Evolutionary conservation across 2,329 filamentous ascomycete species (phyloP).

Genomic region (Monosporascus sp.): DNA sequence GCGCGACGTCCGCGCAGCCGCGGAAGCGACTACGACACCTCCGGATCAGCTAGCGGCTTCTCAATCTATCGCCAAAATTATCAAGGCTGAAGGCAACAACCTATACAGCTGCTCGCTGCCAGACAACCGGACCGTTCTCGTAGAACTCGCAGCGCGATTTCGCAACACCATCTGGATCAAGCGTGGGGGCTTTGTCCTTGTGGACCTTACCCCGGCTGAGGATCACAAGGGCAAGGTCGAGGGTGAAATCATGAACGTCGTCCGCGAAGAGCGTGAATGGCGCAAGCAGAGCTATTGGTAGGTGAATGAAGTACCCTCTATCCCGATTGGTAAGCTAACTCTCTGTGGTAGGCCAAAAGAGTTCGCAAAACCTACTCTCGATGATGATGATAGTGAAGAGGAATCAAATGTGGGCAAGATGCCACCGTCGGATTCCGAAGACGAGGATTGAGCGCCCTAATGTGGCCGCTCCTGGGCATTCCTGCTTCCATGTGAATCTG

Average conservation of each 20-base stretch:
- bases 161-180: slow-evolving; percentile 93
- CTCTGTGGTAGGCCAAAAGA: slow-evolving; percentile 62
- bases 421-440: slow-evolving; percentile 76
- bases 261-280: slow-evolving; percentile 88
- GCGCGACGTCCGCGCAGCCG: slow-evolving; percentile 71
- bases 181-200: slow-evolving; percentile 78
- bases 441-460: slow-evolving; percentile 40
- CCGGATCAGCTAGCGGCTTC: slow-evolving; percentile 53
- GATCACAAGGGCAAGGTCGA: slow-evolving; percentile 71
- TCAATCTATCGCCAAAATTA: slow-evolving; percentile 69
- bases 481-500: slow-evolving; percentile 16
- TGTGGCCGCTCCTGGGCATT: slow-evolving; percentile 9
- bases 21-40: slow-evolving; percentile 62
- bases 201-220: slow-evolving; percentile 61
- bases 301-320: slow-evolving; percentile 14
- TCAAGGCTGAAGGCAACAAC: slow-evolving; percentile 83
- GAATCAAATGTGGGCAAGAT: slow-evolving; percentile 79
- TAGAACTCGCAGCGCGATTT: slow-evolving; percentile 80
- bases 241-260: slow-evolving; percentile 89
- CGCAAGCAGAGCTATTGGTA: slow-evolving; percentile 85
- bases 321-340: slow-evolving; percentile 15
- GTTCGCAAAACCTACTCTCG: slow-evolving; percentile 59
- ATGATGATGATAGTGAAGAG: slow-evolving; percentile 62
- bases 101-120: slow-evolving; percentile 76
- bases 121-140: slow-evolving; percentile 58